These are phyloP conservation scores for Trichoderma hamatum DNA, from an alignment of 2,329 filamentous ascomycete species.

Conservation along the genomic window DNA sequence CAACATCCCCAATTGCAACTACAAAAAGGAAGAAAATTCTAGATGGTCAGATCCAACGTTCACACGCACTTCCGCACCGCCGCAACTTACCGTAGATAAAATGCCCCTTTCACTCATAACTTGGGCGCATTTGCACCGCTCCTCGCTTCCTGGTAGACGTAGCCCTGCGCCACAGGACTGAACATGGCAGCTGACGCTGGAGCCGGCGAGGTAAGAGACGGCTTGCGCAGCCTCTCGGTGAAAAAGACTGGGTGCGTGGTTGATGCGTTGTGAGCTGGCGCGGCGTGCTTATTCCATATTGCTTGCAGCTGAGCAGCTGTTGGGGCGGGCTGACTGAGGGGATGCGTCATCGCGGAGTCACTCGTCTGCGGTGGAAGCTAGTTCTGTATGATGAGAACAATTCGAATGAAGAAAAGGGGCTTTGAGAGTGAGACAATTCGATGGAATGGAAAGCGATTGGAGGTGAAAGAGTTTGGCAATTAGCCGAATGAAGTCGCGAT, in stretches of 20 bases:
- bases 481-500: constrained; percentile 22
- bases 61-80: background rate
- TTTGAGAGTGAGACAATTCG: background rate
- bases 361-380: too few relatives aligned
- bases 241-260: constrained; percentile 76
- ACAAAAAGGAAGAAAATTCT: background rate
- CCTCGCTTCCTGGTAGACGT: constrained; percentile 57
- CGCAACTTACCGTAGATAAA: background rate
- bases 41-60: background rate
- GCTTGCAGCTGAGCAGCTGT: constrained; percentile 31
- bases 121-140: constrained; percentile 39
- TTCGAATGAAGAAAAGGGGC: too few relatives aligned
- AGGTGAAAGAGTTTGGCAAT: background rate
- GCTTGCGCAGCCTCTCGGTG: constrained; percentile 62
- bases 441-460: background rate
- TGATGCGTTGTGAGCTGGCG: constrained; percentile 55
- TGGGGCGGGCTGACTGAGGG: constrained; percentile 10
- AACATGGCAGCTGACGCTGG: constrained; percentile 26
- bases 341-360: background rate
- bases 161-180: constrained; percentile 62
- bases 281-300: constrained; percentile 35
- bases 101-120: constrained; percentile 44
- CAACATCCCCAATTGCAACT: background rate
- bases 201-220: constrained; percentile 45
- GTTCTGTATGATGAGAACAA: too few relatives aligned